A percentile compares a stretch with the other conserved stretches of the same genome.
These are phyloP conservation scores for Astragalus membranaceus DNA, from an alignment of 306 rosid species.

Conservation along the genomic window DNA sequence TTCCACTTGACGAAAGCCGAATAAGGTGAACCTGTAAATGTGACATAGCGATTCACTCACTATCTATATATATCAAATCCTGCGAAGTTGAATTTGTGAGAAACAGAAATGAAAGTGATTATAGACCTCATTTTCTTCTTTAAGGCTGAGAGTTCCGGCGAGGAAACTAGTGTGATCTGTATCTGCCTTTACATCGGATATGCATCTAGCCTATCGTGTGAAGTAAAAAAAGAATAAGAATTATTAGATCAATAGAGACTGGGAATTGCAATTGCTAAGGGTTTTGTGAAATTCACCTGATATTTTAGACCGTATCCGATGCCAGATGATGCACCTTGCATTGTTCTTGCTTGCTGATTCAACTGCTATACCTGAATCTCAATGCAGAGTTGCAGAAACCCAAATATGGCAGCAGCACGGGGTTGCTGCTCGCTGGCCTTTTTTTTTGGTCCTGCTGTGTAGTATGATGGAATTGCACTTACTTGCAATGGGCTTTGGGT, in stretches of 20 bases:
- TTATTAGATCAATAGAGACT: neutral
- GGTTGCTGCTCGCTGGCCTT: neutral
- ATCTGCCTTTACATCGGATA: slow-evolving; percentile 91
- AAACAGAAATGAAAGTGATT: neutral
- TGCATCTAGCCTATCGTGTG: slow-evolving; percentile 70
- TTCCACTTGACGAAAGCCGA: slow-evolving; percentile 86
- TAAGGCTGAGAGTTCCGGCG: slow-evolving; percentile 89
- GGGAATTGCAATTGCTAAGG: neutral
- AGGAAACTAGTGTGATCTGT: slow-evolving; percentile 93
- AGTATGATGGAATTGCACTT: too few species aligned
- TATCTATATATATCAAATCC: slow-evolving; percentile 15
- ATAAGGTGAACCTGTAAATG: slow-evolving; percentile 69
- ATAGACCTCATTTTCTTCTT: slow-evolving; percentile 94
- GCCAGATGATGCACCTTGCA: slow-evolving; percentile 97
- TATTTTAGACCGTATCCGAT: slow-evolving; percentile 93
- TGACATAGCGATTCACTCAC: slow-evolving; percentile 10
- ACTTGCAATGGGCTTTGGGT: too few species aligned
- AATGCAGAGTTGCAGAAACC: neutral
- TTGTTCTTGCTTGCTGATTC: slow-evolving; percentile 32
- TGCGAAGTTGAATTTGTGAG: neutral
- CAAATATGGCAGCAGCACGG: neutral
- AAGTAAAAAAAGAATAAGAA: neutral
- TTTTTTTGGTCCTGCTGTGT: too few species aligned
- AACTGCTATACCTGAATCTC: neutral
- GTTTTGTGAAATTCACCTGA: slow-evolving; percentile 47